phyloP scores from a whole-genome alignment of 2,329 filamentous ascomycete genomes.

The Scedosporium dehoogii region DNA sequence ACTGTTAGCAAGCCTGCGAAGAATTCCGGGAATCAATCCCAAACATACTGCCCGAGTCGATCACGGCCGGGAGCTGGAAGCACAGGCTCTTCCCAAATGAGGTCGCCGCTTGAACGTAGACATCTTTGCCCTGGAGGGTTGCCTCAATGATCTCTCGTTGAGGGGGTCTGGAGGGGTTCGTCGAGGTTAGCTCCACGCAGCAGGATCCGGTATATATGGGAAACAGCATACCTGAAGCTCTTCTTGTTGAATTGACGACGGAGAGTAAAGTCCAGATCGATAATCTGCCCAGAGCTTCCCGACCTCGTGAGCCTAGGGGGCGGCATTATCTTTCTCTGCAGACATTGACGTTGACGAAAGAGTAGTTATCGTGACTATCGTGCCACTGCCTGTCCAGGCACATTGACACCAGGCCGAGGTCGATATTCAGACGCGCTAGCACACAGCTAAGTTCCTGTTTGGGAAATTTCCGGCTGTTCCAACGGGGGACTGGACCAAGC shows the following conservation, averaged over 20 bases:
- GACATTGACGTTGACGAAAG: not conserved
- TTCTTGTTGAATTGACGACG: constrained; percentile 63
- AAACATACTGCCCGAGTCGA: constrained; percentile 70
- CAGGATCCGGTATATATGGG: too few relatives aligned
- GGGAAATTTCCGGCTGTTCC: not conserved
- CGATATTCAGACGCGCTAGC: not conserved
- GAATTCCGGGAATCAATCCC: not conserved
- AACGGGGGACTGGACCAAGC: too few relatives aligned
- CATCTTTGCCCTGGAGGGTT: constrained; percentile 73
- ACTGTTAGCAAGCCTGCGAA: too few relatives aligned
- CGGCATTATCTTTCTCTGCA: not conserved
- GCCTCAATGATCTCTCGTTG: constrained; percentile 83
- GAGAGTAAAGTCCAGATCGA: constrained; percentile 65
- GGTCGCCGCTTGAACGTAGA: constrained; percentile 85
- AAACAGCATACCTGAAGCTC: constrained; percentile 53
- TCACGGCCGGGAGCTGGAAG: constrained; percentile 82
- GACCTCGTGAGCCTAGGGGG: not conserved
- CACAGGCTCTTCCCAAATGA: constrained; percentile 91
- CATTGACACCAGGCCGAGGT: not conserved
- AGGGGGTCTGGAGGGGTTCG: constrained; percentile 67
- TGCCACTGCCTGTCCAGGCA: not conserved
- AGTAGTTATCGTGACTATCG: not conserved
- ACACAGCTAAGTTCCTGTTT: not conserved
- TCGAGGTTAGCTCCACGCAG: too few relatives aligned
- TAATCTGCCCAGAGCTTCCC: constrained; percentile 6